Evolutionary conservation across 2,329 filamentous ascomycete genomes (phyloP), one percentile per base, ranked within the genome.

Genomic region (Metarhizium rileyi): DNA sequence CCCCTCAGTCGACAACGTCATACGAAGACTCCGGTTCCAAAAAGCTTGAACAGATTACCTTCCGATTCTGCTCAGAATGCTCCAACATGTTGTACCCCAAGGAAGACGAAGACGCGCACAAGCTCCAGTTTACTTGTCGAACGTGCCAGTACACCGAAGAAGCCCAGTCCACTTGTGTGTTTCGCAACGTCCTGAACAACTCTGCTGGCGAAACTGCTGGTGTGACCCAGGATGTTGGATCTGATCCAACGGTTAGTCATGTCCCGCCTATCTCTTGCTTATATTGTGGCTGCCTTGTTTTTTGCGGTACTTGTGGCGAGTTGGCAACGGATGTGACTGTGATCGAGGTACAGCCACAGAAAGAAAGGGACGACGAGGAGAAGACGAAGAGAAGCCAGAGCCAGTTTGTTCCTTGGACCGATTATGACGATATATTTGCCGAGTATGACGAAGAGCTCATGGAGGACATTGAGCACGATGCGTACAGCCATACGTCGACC

Each of bases 71-170:
- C 75, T 90, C 89, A 60, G 93, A 98, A 77, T 98, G 93, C 74
- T 95, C 90, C 61, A 98, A 98, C 76, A 87, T 98, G 80, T 77
- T 98, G 49, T 97, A 97, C 65, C 93, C 93, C 46, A 93, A 94
- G 71, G 94, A 98, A 75, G 90, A 98, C 70, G 83, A 85, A 55
- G 76, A 84, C 53, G 83, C 82, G 54, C 87, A 87, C 72, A 84
- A 83, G 61, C 83, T 98, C 59, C 86, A 95, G 74, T 98, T 94
- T 71, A 90, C 88, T 56, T 98, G 93, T 76, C 87, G 91, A 60
- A 96, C 90, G 50, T 98, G 93, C 73, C 84, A 90, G 64, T 95
- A 89, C 71, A 87, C 85, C 61, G 90, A 95, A 66, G 81, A 86
- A 55, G 90, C 91, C 28, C 81, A 81, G 53, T 91, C 89, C 22